phyloP scores from a whole-genome alignment of 2,329 filamentous ascomycete species.

The Trichoderma sp. region DNA sequence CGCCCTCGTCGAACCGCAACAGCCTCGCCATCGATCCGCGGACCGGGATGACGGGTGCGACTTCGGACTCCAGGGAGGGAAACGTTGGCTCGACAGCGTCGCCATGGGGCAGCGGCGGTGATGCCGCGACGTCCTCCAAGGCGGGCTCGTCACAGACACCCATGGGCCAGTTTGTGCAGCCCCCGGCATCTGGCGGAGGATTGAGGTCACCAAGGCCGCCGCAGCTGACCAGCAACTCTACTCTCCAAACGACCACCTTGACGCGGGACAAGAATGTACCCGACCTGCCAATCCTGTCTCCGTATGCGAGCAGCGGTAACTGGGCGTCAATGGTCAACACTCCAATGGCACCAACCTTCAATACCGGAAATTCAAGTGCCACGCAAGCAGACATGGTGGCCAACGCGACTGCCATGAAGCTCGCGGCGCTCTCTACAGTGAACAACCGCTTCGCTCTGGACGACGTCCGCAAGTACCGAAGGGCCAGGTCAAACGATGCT shows the following conservation, averaged over 20 bases:
- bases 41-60: constrained; percentile 66
- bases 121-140: constrained; percentile 62
- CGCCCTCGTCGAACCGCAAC: constrained; percentile 89
- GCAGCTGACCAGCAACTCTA: constrained; percentile 65
- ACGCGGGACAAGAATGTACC: constrained; percentile 65
- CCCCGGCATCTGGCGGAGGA: constrained; percentile 68
- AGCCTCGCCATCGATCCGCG: constrained; percentile 79
- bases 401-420: constrained; percentile 98
- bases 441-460: constrained; percentile 98
- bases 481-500: constrained; percentile 84
- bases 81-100: constrained; percentile 52
- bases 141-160: constrained; percentile 74
- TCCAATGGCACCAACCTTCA: constrained; percentile 89
- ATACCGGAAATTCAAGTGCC: constrained; percentile 52
- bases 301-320: constrained; percentile 75
- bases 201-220: constrained; percentile 76
- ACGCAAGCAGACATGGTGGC: constrained; percentile 96
- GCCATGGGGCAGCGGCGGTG: constrained; percentile 70
- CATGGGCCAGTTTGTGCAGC: constrained; percentile 95
- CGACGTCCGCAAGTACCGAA: constrained; percentile 94
- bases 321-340: constrained; percentile 99
- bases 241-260: constrained; percentile 82
- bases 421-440: constrained; percentile 93
- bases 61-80: constrained; percentile 40
- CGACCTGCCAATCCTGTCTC: constrained; percentile 86